Evolutionary conservation across 192 early-diverging fungal genomes (phyloP).

Genomic region (Funneliformis geosporum): DNA sequence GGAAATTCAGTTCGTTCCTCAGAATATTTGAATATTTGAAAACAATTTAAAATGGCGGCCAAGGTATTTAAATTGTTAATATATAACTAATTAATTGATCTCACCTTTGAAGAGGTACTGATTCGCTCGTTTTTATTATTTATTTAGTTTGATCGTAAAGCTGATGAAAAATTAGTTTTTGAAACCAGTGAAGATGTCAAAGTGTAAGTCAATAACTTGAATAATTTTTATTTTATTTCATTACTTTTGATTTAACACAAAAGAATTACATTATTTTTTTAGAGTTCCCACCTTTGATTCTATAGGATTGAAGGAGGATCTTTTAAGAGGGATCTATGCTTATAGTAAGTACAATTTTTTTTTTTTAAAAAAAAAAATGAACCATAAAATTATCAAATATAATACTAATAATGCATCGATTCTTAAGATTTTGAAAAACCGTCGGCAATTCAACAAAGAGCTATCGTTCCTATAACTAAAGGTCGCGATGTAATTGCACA

Average conservation of each 20-base stretch:
- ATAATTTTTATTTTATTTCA: not conserved
- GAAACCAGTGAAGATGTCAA: slow-evolving; percentile 90
- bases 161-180: slow-evolving; percentile 63
- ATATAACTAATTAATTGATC: not conserved
- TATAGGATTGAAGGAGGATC: slow-evolving; percentile 97
- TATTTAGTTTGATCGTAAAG: slow-evolving; percentile 36
- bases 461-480: slow-evolving; percentile 84
- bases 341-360: slow-evolving; percentile 64
- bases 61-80: not conserved
- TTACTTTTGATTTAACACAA: slow-evolving; percentile 30
- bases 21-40: not conserved
- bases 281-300: slow-evolving; percentile 85
- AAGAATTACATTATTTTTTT: slow-evolving; percentile 25
- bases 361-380: not conserved
- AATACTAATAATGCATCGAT: not conserved
- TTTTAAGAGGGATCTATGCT: slow-evolving; percentile 95
- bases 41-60: not conserved
- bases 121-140: not conserved
- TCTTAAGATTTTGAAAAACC: slow-evolving; percentile 91
- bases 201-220: slow-evolving; percentile 33
- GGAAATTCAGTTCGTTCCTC: too few relatives aligned
- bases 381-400: not conserved
- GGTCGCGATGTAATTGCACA: slow-evolving; percentile 96
- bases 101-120: not conserved
- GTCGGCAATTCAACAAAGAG: slow-evolving; percentile 98